A percentile compares a stretch with the other conserved stretches of the same genome.
Evolutionary conservation across 2,329 filamentous ascomycete species (phyloP).

Genomic region (Colletotrichum tofieldiae): DNA sequence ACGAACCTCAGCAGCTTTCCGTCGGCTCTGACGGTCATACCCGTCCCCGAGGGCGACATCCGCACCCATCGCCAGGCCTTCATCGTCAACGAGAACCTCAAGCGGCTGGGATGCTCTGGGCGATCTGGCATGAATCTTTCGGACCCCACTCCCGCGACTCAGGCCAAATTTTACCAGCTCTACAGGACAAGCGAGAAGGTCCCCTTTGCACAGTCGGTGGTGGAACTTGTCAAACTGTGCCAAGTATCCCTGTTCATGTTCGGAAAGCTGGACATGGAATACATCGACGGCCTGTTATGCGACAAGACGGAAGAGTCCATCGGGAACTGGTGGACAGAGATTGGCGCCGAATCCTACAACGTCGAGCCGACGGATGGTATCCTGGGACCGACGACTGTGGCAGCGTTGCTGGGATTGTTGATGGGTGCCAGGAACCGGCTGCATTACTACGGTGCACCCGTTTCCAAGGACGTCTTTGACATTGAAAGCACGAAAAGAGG

Average conservation of each 20-base stretch:
- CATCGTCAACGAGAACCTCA: constrained; percentile 94
- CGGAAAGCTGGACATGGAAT: constrained; percentile 87
- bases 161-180: constrained; percentile 92
- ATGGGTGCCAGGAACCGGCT: constrained; percentile 93
- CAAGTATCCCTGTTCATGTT: constrained; percentile 92
- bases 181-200: constrained; percentile 91
- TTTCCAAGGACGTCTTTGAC: constrained; percentile 94
- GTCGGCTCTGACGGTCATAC: constrained; percentile 91
- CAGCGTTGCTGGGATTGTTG: constrained; percentile 87
- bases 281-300: constrained; percentile 92
- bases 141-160: constrained; percentile 83
- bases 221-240: constrained; percentile 92
- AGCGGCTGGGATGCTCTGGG: constrained; percentile 92
- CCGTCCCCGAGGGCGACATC: constrained; percentile 89
- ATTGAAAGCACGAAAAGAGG: constrained; percentile 85
- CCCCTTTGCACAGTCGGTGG: constrained; percentile 82
- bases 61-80: constrained; percentile 86
- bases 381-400: constrained; percentile 91
- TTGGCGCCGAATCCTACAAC: constrained; percentile 93
- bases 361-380: constrained; percentile 94
- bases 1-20: constrained; percentile 95
- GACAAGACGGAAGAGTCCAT: constrained; percentile 93
- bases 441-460: constrained; percentile 86
- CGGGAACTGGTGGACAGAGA: constrained; percentile 95
- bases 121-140: constrained; percentile 87